A percentile compares a stretch with the other conserved stretches of the same genome.
Conservation (phyloP, 139 green algal species). For the Micromonas commoda region DNA sequence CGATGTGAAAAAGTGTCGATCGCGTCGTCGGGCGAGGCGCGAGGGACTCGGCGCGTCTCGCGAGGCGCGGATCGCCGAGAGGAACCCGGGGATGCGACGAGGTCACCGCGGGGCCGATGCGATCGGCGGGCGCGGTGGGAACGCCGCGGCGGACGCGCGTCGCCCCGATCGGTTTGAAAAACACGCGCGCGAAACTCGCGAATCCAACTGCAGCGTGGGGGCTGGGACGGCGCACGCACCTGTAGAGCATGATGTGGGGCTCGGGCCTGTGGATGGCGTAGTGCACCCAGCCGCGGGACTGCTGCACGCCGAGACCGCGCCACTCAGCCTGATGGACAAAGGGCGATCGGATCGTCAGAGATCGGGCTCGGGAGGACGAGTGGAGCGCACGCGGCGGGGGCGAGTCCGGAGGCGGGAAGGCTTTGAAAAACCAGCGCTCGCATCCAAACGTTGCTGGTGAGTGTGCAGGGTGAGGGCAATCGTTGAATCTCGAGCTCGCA, state of each 20-base stretch:
- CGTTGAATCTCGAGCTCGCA: background rate
- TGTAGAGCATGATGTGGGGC: constrained; percentile 97
- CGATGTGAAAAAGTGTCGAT: too few species aligned
- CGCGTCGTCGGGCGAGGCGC: too few species aligned
- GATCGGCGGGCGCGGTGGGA: too few species aligned
- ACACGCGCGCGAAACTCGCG: background rate
- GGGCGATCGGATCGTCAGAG: background rate
- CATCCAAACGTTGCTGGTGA: background rate
- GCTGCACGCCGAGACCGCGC: constrained; percentile 89
- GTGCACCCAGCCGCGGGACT: constrained; percentile 94
- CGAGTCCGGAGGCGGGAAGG: background rate
- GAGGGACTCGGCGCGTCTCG: too few species aligned
- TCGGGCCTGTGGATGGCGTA: constrained; percentile 92
- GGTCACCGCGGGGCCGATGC: too few species aligned
- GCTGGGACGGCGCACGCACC: constrained; percentile 38
- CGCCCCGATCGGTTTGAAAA: too few species aligned
- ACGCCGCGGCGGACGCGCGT: too few species aligned
- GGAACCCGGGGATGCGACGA: too few species aligned
- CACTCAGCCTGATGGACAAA: constrained; percentile 71
- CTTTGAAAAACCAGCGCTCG: background rate
- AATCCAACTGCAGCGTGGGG: background rate
- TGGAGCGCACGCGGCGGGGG: background rate
- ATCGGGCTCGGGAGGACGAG: too few species aligned
- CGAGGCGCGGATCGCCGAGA: too few species aligned
- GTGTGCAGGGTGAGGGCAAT: background rate